Evolutionary conservation across 1,284 basidiomycete genomes (phyloP).

Genomic region (Cryptococcus sp.): DNA sequence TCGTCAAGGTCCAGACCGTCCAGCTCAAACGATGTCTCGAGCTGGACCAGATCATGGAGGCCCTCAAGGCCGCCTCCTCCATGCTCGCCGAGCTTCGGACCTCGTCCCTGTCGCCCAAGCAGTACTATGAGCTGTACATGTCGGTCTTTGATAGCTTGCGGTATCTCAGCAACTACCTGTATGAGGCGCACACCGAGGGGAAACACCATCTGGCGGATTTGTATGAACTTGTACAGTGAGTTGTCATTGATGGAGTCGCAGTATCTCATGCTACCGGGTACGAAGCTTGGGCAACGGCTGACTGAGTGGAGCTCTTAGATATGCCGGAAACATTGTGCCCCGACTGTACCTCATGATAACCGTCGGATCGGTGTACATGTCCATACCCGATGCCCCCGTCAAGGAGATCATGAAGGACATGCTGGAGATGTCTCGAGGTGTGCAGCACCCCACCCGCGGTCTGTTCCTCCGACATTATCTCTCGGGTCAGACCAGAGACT

Average conservation of each 20-base stretch:
- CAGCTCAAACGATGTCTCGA: constrained; percentile 92
- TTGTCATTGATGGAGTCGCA: constrained; percentile 3
- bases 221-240: constrained; percentile 93
- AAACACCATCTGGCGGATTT: constrained; percentile 92
- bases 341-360: constrained; percentile 97
- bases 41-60: constrained; percentile 93
- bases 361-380: constrained; percentile 96
- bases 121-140: constrained; percentile 98
- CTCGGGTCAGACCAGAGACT: constrained; percentile 88
- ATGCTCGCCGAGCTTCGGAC: constrained; percentile 94
- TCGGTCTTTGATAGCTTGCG: constrained; percentile 91
- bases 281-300: neutral
- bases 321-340: constrained; percentile 68
- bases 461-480: constrained; percentile 91
- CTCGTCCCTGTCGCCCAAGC: constrained; percentile 85
- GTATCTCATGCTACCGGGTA: too few relatives aligned
- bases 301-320: constrained; percentile 25
- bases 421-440: constrained; percentile 97
- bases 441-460: constrained; percentile 87
- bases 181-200: constrained; percentile 82
- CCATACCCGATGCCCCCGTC: constrained; percentile 85
- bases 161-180: constrained; percentile 88
- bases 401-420: constrained; percentile 99
- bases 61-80: constrained; percentile 86
- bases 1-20: constrained; percentile 86